These are phyloP conservation scores for Delphinella strobiligena DNA, from an alignment of 2,329 filamentous ascomycete species.

Conservation along the genomic window DNA sequence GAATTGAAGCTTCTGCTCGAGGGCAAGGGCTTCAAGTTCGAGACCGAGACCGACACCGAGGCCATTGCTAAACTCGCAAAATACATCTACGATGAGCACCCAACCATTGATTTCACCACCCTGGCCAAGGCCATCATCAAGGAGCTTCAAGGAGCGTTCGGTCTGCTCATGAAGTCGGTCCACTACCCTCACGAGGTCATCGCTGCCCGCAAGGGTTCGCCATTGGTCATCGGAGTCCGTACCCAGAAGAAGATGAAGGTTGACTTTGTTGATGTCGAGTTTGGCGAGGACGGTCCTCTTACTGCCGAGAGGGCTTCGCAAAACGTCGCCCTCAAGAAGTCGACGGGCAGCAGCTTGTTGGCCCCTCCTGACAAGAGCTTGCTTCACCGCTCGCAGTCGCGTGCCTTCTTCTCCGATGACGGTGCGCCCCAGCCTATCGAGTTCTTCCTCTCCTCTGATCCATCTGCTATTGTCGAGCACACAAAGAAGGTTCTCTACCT, in stretches of 20 bases:
- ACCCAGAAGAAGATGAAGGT: conserved; percentile 99
- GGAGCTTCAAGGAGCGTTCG: conserved; percentile 95
- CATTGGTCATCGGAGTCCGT: conserved; percentile 91
- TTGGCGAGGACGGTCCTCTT: conserved; percentile 76
- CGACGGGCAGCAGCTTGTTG: conserved; percentile 42
- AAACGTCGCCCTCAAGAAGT: conserved; percentile 91
- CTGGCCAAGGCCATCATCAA: conserved; percentile 96
- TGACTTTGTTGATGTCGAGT: conserved; percentile 98
- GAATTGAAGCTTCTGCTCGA: conserved; percentile 88
- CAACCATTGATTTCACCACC: conserved; percentile 88
- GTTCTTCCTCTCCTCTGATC: conserved; percentile 98
- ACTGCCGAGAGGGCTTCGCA: conserved; percentile 91
- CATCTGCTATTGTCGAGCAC: conserved; percentile 96
- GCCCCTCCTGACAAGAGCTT: conserved; percentile 95
- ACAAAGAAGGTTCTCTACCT: conserved; percentile 99
- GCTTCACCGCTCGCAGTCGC: conserved; percentile 94
- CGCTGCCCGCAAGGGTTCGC: conserved; percentile 95
- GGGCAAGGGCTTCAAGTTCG: conserved; percentile 94
- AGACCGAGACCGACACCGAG: conserved; percentile 98
- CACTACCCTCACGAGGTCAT: conserved; percentile 98
- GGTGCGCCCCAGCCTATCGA: conserved; percentile 95
- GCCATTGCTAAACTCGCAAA: conserved; percentile 98
- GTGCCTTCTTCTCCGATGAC: conserved; percentile 97
- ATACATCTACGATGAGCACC: conserved; percentile 93
- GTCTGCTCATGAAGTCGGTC: conserved; percentile 93